Conservation (phyloP, 306 rosid genomes). For the peach (Prunus persica) region Prunus_persica_NCBIv2 NC_034015.1:14512001-14512500, state of each 20-base stretch:
- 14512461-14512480: slow-evolving; percentile 14
- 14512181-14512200: not conserved
- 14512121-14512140: too few relatives aligned
- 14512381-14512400: slow-evolving; percentile 9
- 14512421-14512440: slow-evolving; percentile 41
- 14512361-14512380: slow-evolving; percentile 25
- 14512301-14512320: slow-evolving; percentile 34
- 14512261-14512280: slow-evolving; percentile 10
- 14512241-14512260: not conserved
- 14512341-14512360: slow-evolving; percentile 27
- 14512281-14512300: slow-evolving; percentile 24
- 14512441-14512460: slow-evolving; percentile 32
- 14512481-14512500: slow-evolving; percentile 48
- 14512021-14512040: too few relatives aligned
- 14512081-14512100: too few relatives aligned
- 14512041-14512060: too few relatives aligned
- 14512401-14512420: slow-evolving; percentile 7
- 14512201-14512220: not conserved
- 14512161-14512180: not conserved
- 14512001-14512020: too few relatives aligned
- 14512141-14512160: too few relatives aligned
- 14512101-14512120: too few relatives aligned
- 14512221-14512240: not conserved
- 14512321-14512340: slow-evolving; percentile 27
- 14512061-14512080: too few relatives aligned